Conservation (phyloP, 306 rosid species). For the Benincasa hispida region DNA sequence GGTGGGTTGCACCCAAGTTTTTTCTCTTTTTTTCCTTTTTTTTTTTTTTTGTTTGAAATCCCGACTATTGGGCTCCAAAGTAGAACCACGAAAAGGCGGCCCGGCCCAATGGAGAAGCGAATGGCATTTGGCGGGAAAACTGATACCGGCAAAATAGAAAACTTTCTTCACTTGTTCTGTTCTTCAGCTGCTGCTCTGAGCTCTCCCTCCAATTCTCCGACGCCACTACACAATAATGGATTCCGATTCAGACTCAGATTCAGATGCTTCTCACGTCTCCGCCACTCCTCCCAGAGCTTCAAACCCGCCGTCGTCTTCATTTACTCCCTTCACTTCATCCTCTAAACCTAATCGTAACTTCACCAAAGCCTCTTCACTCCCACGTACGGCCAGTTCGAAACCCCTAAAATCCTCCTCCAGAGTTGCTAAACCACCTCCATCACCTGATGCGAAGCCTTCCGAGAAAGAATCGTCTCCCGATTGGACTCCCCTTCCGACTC, state of each 20-base stretch:
- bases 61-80: no score
- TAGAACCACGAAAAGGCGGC: no score
- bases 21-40: no score
- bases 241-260: conserved; percentile 62
- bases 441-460: neutral
- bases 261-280: conserved; percentile 78
- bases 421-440: neutral
- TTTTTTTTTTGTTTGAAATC: no score
- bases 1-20: no score
- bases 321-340: conserved; percentile 10
- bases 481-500: conserved; percentile 18
- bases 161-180: neutral
- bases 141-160: neutral
- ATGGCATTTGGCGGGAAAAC: conserved; percentile 4
- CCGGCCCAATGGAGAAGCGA: no score
- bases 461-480: conserved; percentile 8
- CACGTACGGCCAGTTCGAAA: conserved; percentile 18
- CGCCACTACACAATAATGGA: conserved; percentile 10
- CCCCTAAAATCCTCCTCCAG: conserved; percentile 20
- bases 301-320: conserved; percentile 20
- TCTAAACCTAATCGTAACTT: conserved; percentile 16
- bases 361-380: conserved; percentile 16
- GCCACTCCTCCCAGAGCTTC: conserved; percentile 68
- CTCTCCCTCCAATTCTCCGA: neutral
- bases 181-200: neutral